These are phyloP conservation scores for Lentinus brumalis DNA, from an alignment of 768 basidiomycete species.

Conservation along the genomic window DNA sequence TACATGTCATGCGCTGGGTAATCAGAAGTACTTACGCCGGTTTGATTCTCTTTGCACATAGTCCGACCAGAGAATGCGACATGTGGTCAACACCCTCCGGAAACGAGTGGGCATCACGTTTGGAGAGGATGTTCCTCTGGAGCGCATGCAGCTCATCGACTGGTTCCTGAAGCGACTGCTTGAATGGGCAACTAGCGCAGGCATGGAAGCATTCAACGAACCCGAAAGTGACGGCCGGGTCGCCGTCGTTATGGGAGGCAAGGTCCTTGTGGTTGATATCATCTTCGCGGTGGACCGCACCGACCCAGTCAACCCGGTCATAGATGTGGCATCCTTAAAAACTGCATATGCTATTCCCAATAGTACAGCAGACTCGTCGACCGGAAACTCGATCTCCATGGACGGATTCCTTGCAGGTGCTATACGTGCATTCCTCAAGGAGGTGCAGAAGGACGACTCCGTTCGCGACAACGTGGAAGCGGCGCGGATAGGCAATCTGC, in stretches of 20 bases:
- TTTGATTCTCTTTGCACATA: conserved; percentile 27
- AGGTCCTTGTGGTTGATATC: conserved; percentile 79
- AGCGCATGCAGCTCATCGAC: conserved; percentile 43
- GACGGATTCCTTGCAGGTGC: conserved; percentile 63
- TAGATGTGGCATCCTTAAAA: conserved; percentile 61
- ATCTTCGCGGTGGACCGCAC: conserved; percentile 55
- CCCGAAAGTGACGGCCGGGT: conserved; percentile 47
- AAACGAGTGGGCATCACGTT: conserved; percentile 51
- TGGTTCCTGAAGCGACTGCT: conserved; percentile 65
- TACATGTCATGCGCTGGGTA: not conserved
- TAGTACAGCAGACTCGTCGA: conserved; percentile 34
- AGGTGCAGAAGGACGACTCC: conserved; percentile 58
- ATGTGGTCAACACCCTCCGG: conserved; percentile 49
- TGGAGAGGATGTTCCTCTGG: conserved; percentile 65
- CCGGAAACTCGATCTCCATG: conserved; percentile 55
- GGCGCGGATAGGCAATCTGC: conserved; percentile 46
- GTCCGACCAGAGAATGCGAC: conserved; percentile 56
- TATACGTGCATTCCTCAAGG: conserved; percentile 58
- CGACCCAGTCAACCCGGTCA: conserved; percentile 37
- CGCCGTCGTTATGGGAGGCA: conserved; percentile 70
- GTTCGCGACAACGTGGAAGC: conserved; percentile 56
- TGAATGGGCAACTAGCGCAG: conserved; percentile 61
- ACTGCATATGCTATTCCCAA: conserved; percentile 69
- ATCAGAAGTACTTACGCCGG: conserved; percentile 9
- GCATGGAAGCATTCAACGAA: conserved; percentile 78